Evolutionary conservation across 352 stramenopile genomes (phyloP).

Genomic region (Blastocystis sp.): DNA sequence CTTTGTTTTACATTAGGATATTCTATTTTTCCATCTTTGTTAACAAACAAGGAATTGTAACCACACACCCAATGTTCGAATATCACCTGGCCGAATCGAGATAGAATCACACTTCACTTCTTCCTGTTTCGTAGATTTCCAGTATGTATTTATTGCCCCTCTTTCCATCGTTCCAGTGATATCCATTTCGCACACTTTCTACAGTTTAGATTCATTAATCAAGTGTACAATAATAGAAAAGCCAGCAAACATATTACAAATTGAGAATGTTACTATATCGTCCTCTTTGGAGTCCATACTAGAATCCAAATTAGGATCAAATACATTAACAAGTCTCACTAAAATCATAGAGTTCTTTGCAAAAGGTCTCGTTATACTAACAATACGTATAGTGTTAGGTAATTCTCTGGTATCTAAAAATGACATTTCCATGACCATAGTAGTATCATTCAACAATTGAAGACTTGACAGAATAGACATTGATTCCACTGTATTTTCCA

Average conservation of each 20-base stretch:
- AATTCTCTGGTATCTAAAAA: not conserved
- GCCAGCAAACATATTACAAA: too few species aligned
- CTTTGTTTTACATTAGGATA: too few species aligned
- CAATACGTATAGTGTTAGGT: not conserved
- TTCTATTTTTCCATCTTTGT: not conserved
- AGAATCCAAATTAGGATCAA: not conserved
- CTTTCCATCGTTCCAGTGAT: not conserved
- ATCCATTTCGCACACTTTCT: slow-evolving; percentile 30
- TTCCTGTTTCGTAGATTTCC: not conserved
- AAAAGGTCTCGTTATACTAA: not conserved
- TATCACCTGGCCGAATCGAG: not conserved
- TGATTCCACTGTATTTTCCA: not conserved
- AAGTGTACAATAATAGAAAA: too few species aligned
- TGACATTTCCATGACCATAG: too few species aligned
- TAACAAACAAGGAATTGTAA: slow-evolving; percentile 5
- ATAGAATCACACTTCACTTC: not conserved
- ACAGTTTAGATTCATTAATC: not conserved
- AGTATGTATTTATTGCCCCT: not conserved
- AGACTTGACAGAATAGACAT: not conserved
- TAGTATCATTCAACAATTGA: not conserved
- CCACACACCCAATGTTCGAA: not conserved
- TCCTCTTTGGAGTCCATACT: too few species aligned
- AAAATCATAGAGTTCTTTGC: not conserved
- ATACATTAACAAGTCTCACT: not conserved
- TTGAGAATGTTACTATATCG: too few species aligned